Base-by-base conservation (phyloP, 176 grass and related monocot genomes). In the Oryza coarctata region DNA sequence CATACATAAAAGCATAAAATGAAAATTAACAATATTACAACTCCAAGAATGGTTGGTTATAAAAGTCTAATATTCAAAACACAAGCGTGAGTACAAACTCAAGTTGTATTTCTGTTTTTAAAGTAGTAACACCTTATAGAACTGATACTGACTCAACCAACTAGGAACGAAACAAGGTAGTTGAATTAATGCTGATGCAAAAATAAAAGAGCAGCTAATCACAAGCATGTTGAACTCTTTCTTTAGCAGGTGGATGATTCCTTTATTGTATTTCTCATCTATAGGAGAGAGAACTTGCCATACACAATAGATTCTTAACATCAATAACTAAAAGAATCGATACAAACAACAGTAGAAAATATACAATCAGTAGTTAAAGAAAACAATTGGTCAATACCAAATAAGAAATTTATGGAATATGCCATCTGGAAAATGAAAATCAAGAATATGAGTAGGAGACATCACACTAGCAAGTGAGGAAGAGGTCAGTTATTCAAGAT, bases 391-490 rank as follows among this genome's bases (percentile, higher is more conserved):
- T 32, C 5, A 33, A 28, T 27, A 79, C 25, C 18, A 63, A 80
- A 63, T 35, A 69, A 50, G 1, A 70, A 63, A 64, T 13, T 0
- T 3, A 75, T 50, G 7, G 1, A 12, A 7, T 41, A 5, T 33
- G 22, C 40, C 38, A 76, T 20, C 34, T 64, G 12, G 20, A 33
- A 26, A 82, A 82, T 26, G 44, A 11, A 17, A 25, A 20, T 73
- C 2, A 78, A 27, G 30, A 40, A 41, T 22, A 18, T 35, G 55
- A 71, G n/a, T 70, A 45, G 50, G 25, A 61, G 45, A 27, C 5
- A 57, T 64, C 49, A 79, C 41, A 35, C 47, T 75, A 81, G 22
- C 15, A 62, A 80, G 26, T 45, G 22, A 77, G 77, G 12, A 17
- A 15, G n/a, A 22, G 47, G 62, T 58, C 47, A 72, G 22, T 10